phyloP scores from a whole-genome alignment of 2,329 filamentous ascomycete species.

The Stemphylium vesicarium region DNA sequence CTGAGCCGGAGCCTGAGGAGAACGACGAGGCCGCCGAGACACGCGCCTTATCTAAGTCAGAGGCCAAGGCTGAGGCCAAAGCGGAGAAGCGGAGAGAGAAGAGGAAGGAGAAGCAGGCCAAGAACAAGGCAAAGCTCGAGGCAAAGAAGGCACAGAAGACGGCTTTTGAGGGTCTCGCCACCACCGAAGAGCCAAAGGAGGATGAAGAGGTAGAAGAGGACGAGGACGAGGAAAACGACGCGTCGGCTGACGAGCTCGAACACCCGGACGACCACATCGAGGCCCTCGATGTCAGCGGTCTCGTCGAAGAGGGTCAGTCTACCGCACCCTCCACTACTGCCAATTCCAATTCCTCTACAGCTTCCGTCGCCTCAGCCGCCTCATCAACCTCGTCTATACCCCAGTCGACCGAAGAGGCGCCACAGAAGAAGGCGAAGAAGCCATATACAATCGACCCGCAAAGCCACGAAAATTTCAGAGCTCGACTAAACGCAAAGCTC shows the following conservation, averaged over 20 bases:
- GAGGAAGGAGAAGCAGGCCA: slow-evolving; percentile 55
- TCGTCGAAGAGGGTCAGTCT: slow-evolving; percentile 46
- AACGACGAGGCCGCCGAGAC: slow-evolving; percentile 52
- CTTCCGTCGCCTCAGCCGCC: slow-evolving; percentile 50
- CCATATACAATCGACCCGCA: slow-evolving; percentile 44
- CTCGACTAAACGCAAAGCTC: slow-evolving; percentile 81
- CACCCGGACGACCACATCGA: slow-evolving; percentile 42
- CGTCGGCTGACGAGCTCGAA: slow-evolving; percentile 30
- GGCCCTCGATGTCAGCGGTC: slow-evolving; percentile 45
- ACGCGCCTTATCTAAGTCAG: slow-evolving; percentile 45
- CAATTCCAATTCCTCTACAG: slow-evolving; percentile 49
- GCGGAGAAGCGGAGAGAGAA: slow-evolving; percentile 54
- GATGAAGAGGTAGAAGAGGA: slow-evolving; percentile 30
- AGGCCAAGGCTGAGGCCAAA: slow-evolving; percentile 50
- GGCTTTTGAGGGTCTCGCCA: slow-evolving; percentile 37
- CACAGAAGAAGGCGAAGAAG: slow-evolving; percentile 40
- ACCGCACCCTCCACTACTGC: slow-evolving; percentile 41
- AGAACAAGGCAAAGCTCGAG: slow-evolving; percentile 48
- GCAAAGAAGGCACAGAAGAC: slow-evolving; percentile 38
- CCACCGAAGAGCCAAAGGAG: slow-evolving; percentile 30
- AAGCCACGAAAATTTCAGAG: slow-evolving; percentile 75
- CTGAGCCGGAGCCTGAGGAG: slow-evolving; percentile 25
- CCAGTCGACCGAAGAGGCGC: slow-evolving; percentile 30
- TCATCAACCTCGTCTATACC: slow-evolving; percentile 58
- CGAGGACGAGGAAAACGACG: slow-evolving; percentile 31